Conservation (phyloP, 2,329 filamentous ascomycete genomes). For the Alternaria sp. region DNA sequence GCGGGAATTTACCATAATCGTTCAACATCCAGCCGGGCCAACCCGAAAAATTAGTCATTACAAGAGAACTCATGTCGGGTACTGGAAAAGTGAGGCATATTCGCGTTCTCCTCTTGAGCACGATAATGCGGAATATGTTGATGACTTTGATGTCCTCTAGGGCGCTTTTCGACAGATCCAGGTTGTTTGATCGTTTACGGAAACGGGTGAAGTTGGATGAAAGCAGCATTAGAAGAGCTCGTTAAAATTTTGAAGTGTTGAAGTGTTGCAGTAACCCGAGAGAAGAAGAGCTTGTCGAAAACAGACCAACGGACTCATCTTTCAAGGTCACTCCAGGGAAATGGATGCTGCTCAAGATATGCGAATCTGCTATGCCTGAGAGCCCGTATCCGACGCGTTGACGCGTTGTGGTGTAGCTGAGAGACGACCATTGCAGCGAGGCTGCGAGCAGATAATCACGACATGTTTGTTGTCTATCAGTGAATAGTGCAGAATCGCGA, state of each 20-base stretch:
- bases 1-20: background rate
- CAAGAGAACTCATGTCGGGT: background rate
- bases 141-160: background rate
- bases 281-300: background rate
- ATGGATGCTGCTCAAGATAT: background rate
- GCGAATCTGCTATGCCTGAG: background rate
- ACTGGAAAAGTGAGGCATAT: background rate
- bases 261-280: background rate
- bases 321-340: background rate
- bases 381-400: conserved; percentile 1
- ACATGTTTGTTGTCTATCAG: background rate
- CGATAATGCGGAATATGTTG: background rate
- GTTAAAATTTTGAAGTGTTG: background rate
- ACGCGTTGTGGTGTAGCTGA: background rate
- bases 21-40: background rate
- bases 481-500: background rate
- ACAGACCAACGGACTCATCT: background rate
- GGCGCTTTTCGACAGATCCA: background rate
- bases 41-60: background rate
- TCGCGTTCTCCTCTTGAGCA: background rate
- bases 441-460: no score
- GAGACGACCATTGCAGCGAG: background rate
- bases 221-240: background rate
- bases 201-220: background rate
- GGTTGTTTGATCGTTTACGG: background rate